phyloP scores from a whole-genome alignment of 192 early-diverging fungal species.

The Diversispora eburnea region DNA sequence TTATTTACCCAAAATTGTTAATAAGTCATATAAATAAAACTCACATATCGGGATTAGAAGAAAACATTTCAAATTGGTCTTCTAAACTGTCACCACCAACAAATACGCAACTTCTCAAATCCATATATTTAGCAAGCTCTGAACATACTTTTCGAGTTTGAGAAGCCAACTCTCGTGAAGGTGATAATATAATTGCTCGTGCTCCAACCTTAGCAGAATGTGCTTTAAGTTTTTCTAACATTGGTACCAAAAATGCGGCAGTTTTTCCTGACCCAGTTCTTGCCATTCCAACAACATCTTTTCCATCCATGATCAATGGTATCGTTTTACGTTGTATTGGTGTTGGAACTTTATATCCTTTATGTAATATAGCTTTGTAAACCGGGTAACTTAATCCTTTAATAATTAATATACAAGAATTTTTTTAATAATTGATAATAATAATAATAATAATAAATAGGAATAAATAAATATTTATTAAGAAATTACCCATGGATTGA shows the following conservation, averaged over 20 bases:
- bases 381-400: conserved; percentile 76
- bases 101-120: conserved; percentile 80
- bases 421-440: background rate
- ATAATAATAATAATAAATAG: background rate
- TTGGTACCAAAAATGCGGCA: conserved; percentile 89
- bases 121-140: conserved; percentile 91
- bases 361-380: conserved; percentile 83
- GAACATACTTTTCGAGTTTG: conserved; percentile 94
- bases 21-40: background rate
- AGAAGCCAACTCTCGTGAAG: conserved; percentile 93
- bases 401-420: background rate
- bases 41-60: conserved; percentile 91
- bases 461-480: background rate
- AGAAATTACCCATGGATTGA: conserved; percentile 82
- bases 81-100: conserved; percentile 96
- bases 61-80: conserved; percentile 94
- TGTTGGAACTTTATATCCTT: conserved; percentile 97
- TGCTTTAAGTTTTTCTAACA: conserved; percentile 79
- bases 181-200: conserved; percentile 81
- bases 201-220: conserved; percentile 83
- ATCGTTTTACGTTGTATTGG: conserved; percentile 96
- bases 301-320: conserved; percentile 84
- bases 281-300: conserved; percentile 98
- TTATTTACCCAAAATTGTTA: background rate
- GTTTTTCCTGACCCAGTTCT: conserved; percentile 98